Percentiles rank a stretch among this genome's conserved stretches.
Evolutionary conservation across 2,329 filamentous ascomycete species (phyloP).

Genomic region (Botrytis fragariae): DNA sequence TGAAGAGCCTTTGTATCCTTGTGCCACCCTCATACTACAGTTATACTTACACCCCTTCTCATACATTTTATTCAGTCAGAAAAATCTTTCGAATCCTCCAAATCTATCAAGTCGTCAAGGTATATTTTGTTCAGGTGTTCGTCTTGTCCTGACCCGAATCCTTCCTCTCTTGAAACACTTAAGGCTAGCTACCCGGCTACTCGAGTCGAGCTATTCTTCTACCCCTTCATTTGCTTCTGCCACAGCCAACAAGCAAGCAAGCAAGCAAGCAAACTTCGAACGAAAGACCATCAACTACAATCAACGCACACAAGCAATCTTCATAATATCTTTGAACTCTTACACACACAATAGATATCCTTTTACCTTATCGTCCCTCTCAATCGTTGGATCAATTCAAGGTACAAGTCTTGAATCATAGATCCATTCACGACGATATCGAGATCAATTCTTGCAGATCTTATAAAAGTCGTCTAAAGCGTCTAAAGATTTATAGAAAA

Average conservation of each 20-base stretch:
- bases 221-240: conserved; percentile 6
- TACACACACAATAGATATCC: too few relatives aligned
- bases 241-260: not conserved
- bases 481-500: conserved; percentile 2
- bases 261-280: not conserved
- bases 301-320: not conserved
- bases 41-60: not conserved
- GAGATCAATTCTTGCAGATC: not conserved
- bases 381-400: not conserved
- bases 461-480: conserved; percentile 2
- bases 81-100: not conserved
- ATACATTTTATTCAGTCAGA: not conserved
- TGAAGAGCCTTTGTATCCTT: conserved; percentile 1
- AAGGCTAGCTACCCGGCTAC: not conserved
- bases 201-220: conserved; percentile 1
- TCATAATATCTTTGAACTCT: not conserved
- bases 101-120: not conserved
- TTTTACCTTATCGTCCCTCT: not conserved
- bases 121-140: conserved; percentile 8
- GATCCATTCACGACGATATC: not conserved
- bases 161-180: not conserved
- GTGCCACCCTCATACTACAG: not conserved
- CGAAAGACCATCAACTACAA: not conserved
- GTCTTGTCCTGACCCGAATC: not conserved
- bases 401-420: too few relatives aligned